Percentiles rank a stretch among this genome's conserved stretches.
phyloP scores from a whole-genome alignment of 257 asterid species.

The Plectranthus barbatus region DNA sequence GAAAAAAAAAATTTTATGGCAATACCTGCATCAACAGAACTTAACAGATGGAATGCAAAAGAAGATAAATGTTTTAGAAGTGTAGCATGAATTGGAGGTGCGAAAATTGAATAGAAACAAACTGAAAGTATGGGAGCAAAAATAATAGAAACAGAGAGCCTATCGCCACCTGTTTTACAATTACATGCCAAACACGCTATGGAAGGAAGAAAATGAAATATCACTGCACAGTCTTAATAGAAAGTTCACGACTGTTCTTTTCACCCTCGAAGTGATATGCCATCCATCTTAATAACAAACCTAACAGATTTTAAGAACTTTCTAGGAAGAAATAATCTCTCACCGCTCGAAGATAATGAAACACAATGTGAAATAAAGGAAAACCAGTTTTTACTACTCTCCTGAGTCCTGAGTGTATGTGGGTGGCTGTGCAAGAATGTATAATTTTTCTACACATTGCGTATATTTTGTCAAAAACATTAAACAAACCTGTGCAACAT shows the following conservation, averaged over 20 bases:
- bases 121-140: background rate
- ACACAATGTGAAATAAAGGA: background rate
- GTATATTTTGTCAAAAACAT: conserved; percentile 6
- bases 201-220: conserved; percentile 1
- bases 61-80: background rate
- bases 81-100: background rate
- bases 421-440: conserved; percentile 17
- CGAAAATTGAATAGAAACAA: background rate
- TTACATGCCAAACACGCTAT: background rate
- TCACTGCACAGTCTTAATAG: background rate
- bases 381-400: background rate
- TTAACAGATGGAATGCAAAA: background rate
- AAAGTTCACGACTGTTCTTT: background rate
- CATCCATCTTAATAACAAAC: conserved; percentile 6
- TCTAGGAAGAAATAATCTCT: conserved; percentile 2
- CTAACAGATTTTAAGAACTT: background rate
- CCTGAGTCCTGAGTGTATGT: background rate
- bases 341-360: background rate
- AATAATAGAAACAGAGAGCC: conserved; percentile 6
- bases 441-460: background rate
- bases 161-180: background rate
- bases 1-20: background rate
- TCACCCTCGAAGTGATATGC: background rate
- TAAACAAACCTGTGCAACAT: conserved; percentile 72
- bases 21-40: background rate